Conservation (phyloP, 148 eudicot genomes). For the Selenicereus undatus region DNA sequence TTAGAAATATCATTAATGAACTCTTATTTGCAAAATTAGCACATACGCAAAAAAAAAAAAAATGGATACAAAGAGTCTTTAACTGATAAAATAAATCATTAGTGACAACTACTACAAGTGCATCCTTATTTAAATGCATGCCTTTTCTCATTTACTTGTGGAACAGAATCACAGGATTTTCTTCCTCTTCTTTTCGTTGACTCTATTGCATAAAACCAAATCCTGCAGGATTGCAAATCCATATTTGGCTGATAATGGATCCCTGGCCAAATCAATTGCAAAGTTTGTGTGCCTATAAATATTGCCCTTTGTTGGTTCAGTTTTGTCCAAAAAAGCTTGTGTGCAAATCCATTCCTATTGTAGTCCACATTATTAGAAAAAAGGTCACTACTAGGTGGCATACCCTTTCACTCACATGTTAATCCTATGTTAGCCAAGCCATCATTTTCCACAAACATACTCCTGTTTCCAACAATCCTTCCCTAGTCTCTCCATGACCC, state of each 20-base stretch:
- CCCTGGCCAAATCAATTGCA: neutral
- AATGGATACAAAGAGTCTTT: too few species aligned
- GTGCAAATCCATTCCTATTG: neutral
- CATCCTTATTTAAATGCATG: too few species aligned
- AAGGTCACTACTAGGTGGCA: neutral
- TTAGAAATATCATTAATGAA: too few species aligned
- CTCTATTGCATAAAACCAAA: neutral
- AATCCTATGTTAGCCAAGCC: neutral
- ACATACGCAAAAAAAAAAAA: too few species aligned
- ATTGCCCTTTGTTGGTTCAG: neutral
- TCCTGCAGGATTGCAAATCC: neutral
- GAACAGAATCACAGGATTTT: neutral
- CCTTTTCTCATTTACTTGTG: too few species aligned
- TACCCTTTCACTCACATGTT: neutral
- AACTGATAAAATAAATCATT: too few species aligned
- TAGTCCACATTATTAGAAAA: neutral
- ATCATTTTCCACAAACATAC: neutral
- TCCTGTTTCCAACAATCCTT: neutral
- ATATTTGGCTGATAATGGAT: neutral
- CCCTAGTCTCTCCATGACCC: neutral
- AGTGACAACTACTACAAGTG: too few species aligned
- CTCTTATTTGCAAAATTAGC: too few species aligned
- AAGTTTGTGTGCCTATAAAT: neutral
- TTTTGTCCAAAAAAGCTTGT: neutral
- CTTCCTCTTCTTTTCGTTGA: neutral